Base-by-base conservation (phyloP, 2,329 filamentous ascomycete species). In the Trichoderma brevicompactum region DNA sequence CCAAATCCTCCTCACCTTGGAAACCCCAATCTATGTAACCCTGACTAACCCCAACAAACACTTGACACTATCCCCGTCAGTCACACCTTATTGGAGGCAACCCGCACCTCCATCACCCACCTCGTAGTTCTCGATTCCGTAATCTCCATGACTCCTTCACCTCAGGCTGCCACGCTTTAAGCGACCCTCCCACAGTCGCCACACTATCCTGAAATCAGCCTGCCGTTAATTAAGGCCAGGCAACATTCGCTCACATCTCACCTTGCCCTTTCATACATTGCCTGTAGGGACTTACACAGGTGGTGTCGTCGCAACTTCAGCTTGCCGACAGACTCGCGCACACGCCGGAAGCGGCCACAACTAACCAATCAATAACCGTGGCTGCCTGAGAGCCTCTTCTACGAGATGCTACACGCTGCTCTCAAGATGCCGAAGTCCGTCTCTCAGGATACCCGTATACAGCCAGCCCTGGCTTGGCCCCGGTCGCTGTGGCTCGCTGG, bases 71-170 rank as follows among this genome's bases (percentile, higher is more conserved):
- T 49, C n/a, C 36, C 4, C n/a, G n/a, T 7, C n/a, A 23, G 0
- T 15, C 15, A 43, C 40, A 43, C 40, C 40, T 43, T 15, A 10
- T 28, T 28, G 28, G 49, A 53, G 49, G 49, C 49, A 36, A 19
- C 49, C 49, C 32, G 17, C 49, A 38, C 49, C 49, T 53, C 49
- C 49, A 53, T 32, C 48, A 49, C 15, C 28, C 28, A 34, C 48
- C 48, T 15, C 23, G 7, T 28, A 13, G 5, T 2, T 19, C 32
- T 53, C 32, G 32, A 19, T 28, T 40, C 36, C 50, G 17, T 54
- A 40, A 54, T 23, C n/a, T 19, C 43, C n/a, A 48, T 59, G 55
- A 48, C 55, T 59, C 55, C 34, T 48, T n/a, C 50, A 32, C 43
- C 53, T 36, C 28, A 61, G 58, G 58, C 58, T 61, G n/a, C 48